Base-by-base conservation (phyloP, 495 filamentous ascomycete species). In the Aspergillus sclerotioniger region DNA sequence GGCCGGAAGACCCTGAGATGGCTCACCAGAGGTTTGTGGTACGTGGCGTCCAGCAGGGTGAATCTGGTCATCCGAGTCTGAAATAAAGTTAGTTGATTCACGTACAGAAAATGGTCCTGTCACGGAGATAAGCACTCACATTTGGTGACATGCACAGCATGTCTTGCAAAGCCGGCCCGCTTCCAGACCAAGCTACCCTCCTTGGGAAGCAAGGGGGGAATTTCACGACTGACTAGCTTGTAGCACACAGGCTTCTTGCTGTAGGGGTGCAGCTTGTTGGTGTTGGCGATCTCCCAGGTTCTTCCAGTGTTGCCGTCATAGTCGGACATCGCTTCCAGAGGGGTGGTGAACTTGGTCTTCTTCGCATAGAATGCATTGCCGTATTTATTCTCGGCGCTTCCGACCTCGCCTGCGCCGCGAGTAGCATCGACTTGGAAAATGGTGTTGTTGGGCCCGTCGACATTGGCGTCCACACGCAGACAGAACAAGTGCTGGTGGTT, bases 401-500 rank as follows among this genome's bases (percentile, higher is more conserved):
- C 91, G 6, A 92, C 86, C 33, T 87, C 85, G 0, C 84, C 90
- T 0, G 83, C 73, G 0, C 84, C 84, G 2, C 79, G 75, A 6
- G 79, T 77, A 3, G 89, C 86, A 67, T 96, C 92, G 20, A 87
- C 84, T 72, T 92, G 83, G 78, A 90, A 92, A 52, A 96, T 80
- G 3, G 91, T 94, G 71, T 96, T 98, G 57, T 85, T 77, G 1
- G 86, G 85, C 0, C 93, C 93, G 67, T 97, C 93, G 62, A 98
- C 85, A 60, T 93, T 92, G 19, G 93, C 85, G 66, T 98, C 90
- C 21, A 96, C 72, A 12, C 93, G 90, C 20, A 98, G 79, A 68
- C 91, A 96, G 82, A 98, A 98, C 29, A 98, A 79, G 70, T 98
- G 93, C 73, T 98, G 91, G 74, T 98, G 93, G 76, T 96, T 96